Conservation (phyloP, 306 rosid species). For the Prunus campanulata region DNA sequence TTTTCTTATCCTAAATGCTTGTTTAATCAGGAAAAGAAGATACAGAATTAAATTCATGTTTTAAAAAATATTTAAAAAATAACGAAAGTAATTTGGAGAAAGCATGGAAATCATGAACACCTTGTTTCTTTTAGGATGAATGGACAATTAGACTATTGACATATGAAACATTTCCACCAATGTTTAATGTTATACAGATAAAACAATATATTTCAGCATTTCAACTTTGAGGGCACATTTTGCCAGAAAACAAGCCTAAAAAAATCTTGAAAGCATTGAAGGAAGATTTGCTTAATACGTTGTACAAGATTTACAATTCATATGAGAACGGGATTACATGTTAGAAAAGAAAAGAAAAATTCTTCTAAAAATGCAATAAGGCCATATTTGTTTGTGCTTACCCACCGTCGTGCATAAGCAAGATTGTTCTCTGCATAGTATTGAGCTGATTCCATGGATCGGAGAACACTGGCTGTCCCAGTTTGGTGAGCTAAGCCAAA, state of each 20-base stretch:
- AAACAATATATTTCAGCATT: neutral
- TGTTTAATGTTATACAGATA: neutral
- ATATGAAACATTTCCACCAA: neutral
- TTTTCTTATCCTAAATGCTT: neutral
- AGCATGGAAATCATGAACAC: neutral
- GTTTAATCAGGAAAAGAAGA: neutral
- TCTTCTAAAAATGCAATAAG: conserved; percentile 30
- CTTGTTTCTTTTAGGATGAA: neutral
- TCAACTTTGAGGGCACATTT: neutral
- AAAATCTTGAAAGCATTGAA: neutral
- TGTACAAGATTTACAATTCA: neutral
- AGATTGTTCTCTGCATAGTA: conserved; percentile 72
- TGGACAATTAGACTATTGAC: neutral
- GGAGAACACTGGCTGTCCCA: conserved; percentile 60
- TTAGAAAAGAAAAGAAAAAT: neutral
- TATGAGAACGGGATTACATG: conserved; percentile 6
- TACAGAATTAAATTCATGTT: neutral
- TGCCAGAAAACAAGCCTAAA: neutral
- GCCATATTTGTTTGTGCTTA: conserved; percentile 65
- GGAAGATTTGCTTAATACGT: neutral
- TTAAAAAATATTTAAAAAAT: neutral
- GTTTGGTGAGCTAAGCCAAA: conserved; percentile 49
- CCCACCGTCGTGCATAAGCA: conserved; percentile 97
- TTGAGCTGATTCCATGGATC: conserved; percentile 88
- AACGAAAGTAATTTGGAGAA: neutral